A percentile compares a stretch with the other conserved stretches of the same genome.
These are phyloP conservation scores for Chrysanthemum makinoi DNA, from an alignment of 129 eudicot species.

Conservation along the genomic window DNA sequence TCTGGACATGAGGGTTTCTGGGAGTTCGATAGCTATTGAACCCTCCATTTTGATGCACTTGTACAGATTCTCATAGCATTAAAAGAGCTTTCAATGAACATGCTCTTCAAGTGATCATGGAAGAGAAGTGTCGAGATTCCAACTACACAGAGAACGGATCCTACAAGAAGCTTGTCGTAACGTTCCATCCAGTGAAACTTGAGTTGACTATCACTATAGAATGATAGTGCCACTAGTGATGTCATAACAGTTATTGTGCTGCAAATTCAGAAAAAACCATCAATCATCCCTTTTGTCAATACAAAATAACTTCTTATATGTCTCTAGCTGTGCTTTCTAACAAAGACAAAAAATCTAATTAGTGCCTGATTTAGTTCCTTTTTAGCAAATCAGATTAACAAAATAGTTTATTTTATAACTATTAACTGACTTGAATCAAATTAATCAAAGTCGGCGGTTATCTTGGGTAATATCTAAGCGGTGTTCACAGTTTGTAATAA, in stretches of 20 bases:
- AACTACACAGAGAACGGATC: slow-evolving; percentile 88
- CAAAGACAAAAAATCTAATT: no score
- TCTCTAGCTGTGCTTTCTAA: background rate
- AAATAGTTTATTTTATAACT: no score
- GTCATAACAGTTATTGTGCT: slow-evolving; percentile 98
- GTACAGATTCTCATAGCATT: slow-evolving; percentile 38
- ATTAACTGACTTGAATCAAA: no score
- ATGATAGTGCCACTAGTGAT: slow-evolving; percentile 91
- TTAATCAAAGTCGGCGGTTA: no score
- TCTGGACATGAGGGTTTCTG: no score
- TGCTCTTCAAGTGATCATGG: slow-evolving; percentile 45
- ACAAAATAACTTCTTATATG: background rate
- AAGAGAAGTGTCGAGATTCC: slow-evolving; percentile 85
- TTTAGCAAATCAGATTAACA: no score
- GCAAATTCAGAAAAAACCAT: slow-evolving; percentile 33
- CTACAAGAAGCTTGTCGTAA: slow-evolving; percentile 97
- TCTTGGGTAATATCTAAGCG: no score
- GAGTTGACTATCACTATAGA: slow-evolving; percentile 90
- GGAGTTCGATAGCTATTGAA: no score
- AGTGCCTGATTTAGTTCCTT: no score
- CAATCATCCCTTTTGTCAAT: background rate
- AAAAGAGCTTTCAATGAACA: slow-evolving; percentile 58
- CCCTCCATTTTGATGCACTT: no score
- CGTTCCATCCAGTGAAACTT: slow-evolving; percentile 99
- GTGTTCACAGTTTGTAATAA: no score